A percentile compares a stretch with the other conserved stretches of the same genome.
Evolutionary conservation across 441 rosid species (phyloP).

Genomic region (Gossypium trilobum): DNA sequence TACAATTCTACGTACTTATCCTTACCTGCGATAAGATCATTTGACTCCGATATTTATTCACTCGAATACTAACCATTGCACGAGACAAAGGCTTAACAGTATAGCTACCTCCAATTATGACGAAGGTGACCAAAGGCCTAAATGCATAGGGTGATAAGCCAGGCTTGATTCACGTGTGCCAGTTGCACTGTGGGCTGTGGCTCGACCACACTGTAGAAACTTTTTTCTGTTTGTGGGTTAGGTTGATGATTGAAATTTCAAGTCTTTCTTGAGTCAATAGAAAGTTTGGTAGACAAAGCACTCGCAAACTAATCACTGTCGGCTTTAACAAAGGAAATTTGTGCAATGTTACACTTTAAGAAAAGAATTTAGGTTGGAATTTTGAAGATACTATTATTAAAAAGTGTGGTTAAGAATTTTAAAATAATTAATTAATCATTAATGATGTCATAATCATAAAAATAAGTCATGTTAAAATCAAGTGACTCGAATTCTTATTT

Average conservation of each 20-base stretch:
- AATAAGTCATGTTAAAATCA: no score
- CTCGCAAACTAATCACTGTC: neutral
- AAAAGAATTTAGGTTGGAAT: no score
- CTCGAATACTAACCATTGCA: neutral
- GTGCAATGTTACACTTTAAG: no score
- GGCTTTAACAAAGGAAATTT: no score
- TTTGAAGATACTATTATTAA: no score
- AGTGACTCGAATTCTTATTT: no score
- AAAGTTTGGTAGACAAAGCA: neutral
- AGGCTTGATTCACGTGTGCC: neutral
- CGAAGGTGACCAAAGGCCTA: neutral
- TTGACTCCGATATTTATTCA: no score
- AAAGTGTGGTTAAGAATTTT: no score
- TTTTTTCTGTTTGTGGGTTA: neutral
- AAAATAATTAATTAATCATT: no score
- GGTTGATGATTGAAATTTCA: neutral
- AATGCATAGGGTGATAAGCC: constrained; percentile 1
- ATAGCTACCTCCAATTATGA: constrained; percentile 1
- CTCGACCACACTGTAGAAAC: neutral
- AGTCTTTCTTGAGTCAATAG: neutral
- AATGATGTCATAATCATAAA: no score
- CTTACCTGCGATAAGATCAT: no score
- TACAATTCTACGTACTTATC: neutral
- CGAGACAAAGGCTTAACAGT: neutral
- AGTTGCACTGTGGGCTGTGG: neutral